Evolutionary conservation across 352 stramenopile species (phyloP), one percentile per base, ranked within the genome.

Genomic region (Thalassiosira oceanica): DNA sequence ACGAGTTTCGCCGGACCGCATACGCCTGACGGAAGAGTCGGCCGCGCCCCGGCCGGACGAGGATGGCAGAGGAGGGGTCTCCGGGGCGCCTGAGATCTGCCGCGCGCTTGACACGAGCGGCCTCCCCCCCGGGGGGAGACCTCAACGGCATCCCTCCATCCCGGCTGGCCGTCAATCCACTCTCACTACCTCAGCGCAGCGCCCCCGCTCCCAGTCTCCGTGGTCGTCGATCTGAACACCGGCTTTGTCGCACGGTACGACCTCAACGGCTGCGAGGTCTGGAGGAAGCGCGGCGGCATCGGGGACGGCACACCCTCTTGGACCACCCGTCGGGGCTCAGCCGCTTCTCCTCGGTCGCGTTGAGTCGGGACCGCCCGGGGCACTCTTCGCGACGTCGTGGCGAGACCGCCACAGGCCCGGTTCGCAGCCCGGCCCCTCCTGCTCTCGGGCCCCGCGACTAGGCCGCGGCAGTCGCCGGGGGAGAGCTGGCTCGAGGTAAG

Each of bases 151-250:
- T 52, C 75, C 31, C 37, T 91, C 7, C 89, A 81, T 46, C 21
- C 68, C 15, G 61, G 49, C 23, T 44, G 68, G 11, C 54, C 68
- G 1, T 23, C 57, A 2, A 61, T n/a, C n/a, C n/a, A 64, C 44
- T 37, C 52, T 7, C 28, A 28, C 29, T 51, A 28, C 18, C 41
- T 55, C 20, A 55, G 61, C 50, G 37, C 72, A 21, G 69, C 75
- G 13, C 56, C 78, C 23, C 82, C 80, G 2, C 46, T 92, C 13
- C 49, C 84, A 0, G 54, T 89, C 36, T 79, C 89, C 62, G 52
- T 92, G 15, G 54, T 92, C 55, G 82, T 89, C 35, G 84, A 79
- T 3, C 53, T 90, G 44, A 89, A 85, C 61, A 85, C 80, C 60
- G 77, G 82, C 43, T 66, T 85, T n/a, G 62, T 92, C 3, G 58